A percentile compares a stretch with the other conserved stretches of the same genome.
Evolutionary conservation across 2,329 filamentous ascomycete genomes (phyloP).

Genomic region (Epichloe glyceriae): DNA sequence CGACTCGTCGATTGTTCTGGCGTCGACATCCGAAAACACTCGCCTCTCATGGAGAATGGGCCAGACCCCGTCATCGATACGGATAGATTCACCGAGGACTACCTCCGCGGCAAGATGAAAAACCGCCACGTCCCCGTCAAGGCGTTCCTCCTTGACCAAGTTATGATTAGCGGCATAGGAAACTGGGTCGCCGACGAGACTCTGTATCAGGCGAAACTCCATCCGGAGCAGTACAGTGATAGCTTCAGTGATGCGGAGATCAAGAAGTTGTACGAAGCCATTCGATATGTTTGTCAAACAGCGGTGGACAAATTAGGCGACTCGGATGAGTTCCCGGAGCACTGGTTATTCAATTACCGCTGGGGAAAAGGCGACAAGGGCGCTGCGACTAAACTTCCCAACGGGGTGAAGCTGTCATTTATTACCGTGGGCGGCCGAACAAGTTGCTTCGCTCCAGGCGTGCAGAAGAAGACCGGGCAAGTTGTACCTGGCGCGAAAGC

Average conservation of each 20-base stretch:
- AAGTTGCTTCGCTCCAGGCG: slow-evolving; percentile 70
- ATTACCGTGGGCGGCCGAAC: slow-evolving; percentile 85
- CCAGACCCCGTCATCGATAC: slow-evolving; percentile 83
- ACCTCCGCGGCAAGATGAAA: slow-evolving; percentile 56
- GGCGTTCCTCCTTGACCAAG: slow-evolving; percentile 75
- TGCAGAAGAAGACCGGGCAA: slow-evolving; percentile 66
- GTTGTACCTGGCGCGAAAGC: slow-evolving; percentile 30
- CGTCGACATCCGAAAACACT: slow-evolving; percentile 58
- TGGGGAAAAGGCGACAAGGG: slow-evolving; percentile 85
- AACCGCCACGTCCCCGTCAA: slow-evolving; percentile 80
- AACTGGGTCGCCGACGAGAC: slow-evolving; percentile 98
- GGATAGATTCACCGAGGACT: slow-evolving; percentile 62
- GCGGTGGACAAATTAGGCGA: slow-evolving; percentile 71
- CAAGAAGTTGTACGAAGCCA: slow-evolving; percentile 54
- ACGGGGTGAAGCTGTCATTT: slow-evolving; percentile 72
- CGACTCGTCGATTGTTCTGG: slow-evolving; percentile 71
- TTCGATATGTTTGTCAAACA: slow-evolving; percentile 67
- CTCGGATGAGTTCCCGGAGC: slow-evolving; percentile 67
- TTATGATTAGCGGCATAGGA: slow-evolving; percentile 79
- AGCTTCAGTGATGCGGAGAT: slow-evolving; percentile 63
- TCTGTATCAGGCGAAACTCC: slow-evolving; percentile 74
- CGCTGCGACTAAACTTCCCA: slow-evolving; percentile 55
- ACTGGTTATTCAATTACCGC: slow-evolving; percentile 80
- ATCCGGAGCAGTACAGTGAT: slow-evolving; percentile 88
- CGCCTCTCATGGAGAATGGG: slow-evolving; percentile 80